Evolutionary conservation across 495 filamentous ascomycete species (phyloP), one percentile per base, ranked within the genome.

Genomic region (Podospora pseudocomata): DNA sequence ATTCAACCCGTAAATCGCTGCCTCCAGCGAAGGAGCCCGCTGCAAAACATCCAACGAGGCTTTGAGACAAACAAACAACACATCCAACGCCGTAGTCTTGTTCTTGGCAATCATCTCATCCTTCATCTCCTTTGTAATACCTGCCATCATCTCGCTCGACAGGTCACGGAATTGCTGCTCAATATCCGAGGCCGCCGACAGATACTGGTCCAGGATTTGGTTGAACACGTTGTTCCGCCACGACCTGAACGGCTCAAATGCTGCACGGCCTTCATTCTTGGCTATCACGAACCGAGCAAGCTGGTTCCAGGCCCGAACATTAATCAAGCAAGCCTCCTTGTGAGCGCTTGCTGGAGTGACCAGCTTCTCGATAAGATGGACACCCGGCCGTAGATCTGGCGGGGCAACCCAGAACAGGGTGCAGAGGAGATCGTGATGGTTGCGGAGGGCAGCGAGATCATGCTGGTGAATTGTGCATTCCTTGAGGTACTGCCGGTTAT

Each of bases 401-500:
- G 94, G 93, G 19, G 93, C 90, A 13, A 86, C 90, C 88, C 89
- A 97, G 78, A 92, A 97, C 39, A 99, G 83, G 2, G 91, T 94
- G 70, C 90, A 92, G 2, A 99, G 86, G 59, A 99, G 85, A 75
- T 98, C 93, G 73, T 97, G 93, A 70, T 99, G 94, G 73, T 98
- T 99, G 67, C 93, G 86, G 49, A 98, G 80, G 0, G 93, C 90
- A 26, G 92, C 89, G n/a, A 98, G 82, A 67, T 97, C 91, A 64
- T 87, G 86, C 70, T 90, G 86, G 49, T 83, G 85, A 20, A 97
- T 80, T 0, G 82, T 80, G 67, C 93, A 85, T 71, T 97, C 93
- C 75, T 94, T 97, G 5, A 90, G 91, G 71, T 95, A 93, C 59
- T 88, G 88, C 20, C 93, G 88, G 59, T 92, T 89, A 74, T 97